Evolutionary conservation across 2,329 filamentous ascomycete genomes (phyloP).

Genomic region (Diplodia mutila): DNA sequence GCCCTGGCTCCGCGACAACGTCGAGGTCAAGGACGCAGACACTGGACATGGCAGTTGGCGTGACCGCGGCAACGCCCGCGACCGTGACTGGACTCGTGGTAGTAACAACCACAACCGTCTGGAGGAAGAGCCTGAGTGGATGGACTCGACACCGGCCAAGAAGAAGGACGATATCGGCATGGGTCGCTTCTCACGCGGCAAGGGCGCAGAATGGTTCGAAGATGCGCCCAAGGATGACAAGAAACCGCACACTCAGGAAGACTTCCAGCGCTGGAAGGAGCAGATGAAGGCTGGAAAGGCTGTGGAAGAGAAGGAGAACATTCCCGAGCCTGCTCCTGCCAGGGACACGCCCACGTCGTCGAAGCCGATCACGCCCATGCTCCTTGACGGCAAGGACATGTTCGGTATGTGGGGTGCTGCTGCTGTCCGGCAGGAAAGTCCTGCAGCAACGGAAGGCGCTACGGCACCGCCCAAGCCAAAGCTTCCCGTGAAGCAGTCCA

Average conservation of each 20-base stretch:
- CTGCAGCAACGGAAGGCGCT: conserved; percentile 28
- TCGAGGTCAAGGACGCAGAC: conserved; percentile 48
- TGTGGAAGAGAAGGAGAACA: conserved; percentile 51
- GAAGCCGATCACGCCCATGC: conserved; percentile 63
- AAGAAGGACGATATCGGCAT: conserved; percentile 64
- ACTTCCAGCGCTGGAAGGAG: conserved; percentile 94
- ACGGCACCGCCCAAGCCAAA: conserved; percentile 41
- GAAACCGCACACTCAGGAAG: conserved; percentile 78
- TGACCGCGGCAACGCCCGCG: conserved; percentile 52
- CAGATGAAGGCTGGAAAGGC: conserved; percentile 73
- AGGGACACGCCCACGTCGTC: conserved; percentile 31
- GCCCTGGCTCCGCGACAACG: conserved; percentile 70
- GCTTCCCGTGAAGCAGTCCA: conserved; percentile 64
- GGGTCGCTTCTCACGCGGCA: conserved; percentile 10
- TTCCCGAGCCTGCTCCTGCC: conserved; percentile 37
- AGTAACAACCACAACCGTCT: conserved; percentile 55
- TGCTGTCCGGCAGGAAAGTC: conserved; percentile 39
- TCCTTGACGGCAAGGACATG: conserved; percentile 70
- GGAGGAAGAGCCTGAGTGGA: conserved; percentile 31
- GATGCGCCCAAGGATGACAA: conserved; percentile 66
- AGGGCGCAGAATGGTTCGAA: conserved; percentile 82
- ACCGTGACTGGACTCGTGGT: conserved; percentile 59
- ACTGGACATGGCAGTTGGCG: conserved; percentile 65
- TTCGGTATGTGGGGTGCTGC: conserved; percentile 64
- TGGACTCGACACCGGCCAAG: conserved; percentile 12